Conservation (phyloP, 2,329 filamentous ascomycete species). For the Aaosphaeria arxii region DNA sequence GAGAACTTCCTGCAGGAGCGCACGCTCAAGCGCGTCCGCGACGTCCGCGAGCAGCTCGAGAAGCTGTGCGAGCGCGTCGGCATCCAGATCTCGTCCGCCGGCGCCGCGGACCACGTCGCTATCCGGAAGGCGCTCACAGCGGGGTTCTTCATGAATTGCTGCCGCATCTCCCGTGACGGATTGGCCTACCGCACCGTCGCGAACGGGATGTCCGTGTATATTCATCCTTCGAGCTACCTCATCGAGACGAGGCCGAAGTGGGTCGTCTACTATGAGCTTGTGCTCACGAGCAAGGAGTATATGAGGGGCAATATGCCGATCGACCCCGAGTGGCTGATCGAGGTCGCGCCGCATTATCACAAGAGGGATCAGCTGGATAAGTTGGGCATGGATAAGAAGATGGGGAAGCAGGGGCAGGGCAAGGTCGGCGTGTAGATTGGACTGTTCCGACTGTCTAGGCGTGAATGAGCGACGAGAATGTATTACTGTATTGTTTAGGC, state of each 20-base stretch:
- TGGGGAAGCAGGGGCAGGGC: constrained; percentile 37
- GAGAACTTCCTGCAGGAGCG: constrained; percentile 95
- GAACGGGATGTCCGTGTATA: constrained; percentile 80
- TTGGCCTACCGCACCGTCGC: constrained; percentile 90
- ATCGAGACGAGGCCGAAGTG: constrained; percentile 79
- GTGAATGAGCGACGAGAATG: too few relatives aligned
- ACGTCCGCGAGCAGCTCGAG: constrained; percentile 87
- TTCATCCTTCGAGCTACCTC: constrained; percentile 85
- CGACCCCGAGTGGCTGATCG: constrained; percentile 78
- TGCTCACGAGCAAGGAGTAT: constrained; percentile 85
- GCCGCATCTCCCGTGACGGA: constrained; percentile 76
- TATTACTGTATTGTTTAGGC: too few relatives aligned
- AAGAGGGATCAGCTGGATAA: constrained; percentile 87
- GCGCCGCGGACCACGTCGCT: constrained; percentile 68
- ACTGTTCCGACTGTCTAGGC: neutral
- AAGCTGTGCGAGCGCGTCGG: constrained; percentile 94
- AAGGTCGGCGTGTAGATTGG: constrained; percentile 10
- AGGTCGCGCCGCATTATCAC: constrained; percentile 91
- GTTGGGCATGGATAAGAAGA: constrained; percentile 72
- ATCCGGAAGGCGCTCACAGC: constrained; percentile 87
- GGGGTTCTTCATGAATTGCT: constrained; percentile 93
- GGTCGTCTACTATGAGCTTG: constrained; percentile 83
- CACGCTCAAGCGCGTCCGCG: constrained; percentile 80
- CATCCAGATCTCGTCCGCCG: constrained; percentile 66
- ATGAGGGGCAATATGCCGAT: constrained; percentile 86